These are phyloP conservation scores for Colletotrichum tanaceti DNA, from an alignment of 2,329 filamentous ascomycete species.

Conservation along the genomic window DNA sequence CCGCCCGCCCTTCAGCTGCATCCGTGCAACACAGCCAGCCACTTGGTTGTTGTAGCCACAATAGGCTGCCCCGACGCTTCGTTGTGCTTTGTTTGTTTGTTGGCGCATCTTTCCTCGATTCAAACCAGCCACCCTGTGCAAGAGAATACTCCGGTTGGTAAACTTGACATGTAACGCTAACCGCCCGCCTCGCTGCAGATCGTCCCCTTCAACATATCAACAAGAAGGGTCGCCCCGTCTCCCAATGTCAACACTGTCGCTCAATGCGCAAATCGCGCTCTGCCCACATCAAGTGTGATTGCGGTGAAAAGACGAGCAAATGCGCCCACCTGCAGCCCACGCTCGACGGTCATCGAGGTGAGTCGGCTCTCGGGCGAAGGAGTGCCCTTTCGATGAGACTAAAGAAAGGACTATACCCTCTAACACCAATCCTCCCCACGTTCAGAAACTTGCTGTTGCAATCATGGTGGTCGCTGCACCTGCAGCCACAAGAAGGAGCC, in stretches of 20 bases:
- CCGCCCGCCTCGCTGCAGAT: slow-evolving; percentile 64
- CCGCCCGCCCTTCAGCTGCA: slow-evolving; percentile 2
- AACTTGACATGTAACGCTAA: slow-evolving; percentile 43
- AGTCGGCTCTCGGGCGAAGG: slow-evolving; percentile 49
- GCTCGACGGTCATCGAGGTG: slow-evolving; percentile 69
- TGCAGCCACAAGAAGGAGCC: slow-evolving; percentile 73
- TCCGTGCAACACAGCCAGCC: background rate
- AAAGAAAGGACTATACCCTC: slow-evolving; percentile 35
- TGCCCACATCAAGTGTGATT: slow-evolving; percentile 96
- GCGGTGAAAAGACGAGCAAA: slow-evolving; percentile 88
- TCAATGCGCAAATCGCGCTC: slow-evolving; percentile 95
- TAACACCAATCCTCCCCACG: slow-evolving; percentile 32
- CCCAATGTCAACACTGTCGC: slow-evolving; percentile 97
- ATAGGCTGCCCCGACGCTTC: background rate
- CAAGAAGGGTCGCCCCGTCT: slow-evolving; percentile 96
- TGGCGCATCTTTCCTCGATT: background rate
- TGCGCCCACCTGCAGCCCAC: slow-evolving; percentile 70
- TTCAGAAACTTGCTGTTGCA: slow-evolving; percentile 75
- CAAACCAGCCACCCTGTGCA: too few species aligned
- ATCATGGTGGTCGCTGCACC: slow-evolving; percentile 74
- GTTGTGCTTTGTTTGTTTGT: background rate
- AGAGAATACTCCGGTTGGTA: background rate
- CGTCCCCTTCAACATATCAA: slow-evolving; percentile 94
- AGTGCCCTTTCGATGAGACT: slow-evolving; percentile 44
- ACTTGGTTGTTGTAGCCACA: background rate